Base-by-base conservation (phyloP, 139 green algal genomes). In the Volvox africanus region DNA sequence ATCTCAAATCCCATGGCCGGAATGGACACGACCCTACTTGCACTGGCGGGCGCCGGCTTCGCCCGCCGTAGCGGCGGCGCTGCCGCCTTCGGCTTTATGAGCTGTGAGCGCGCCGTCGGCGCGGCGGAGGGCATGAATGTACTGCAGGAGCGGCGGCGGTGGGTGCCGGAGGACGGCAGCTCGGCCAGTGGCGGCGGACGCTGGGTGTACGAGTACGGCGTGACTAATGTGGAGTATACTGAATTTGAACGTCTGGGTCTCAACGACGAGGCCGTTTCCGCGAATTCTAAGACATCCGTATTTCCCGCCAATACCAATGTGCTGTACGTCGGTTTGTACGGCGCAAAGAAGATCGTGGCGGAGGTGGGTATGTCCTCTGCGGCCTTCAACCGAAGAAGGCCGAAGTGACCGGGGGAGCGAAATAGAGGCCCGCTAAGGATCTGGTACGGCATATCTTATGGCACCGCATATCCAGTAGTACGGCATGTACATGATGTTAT, bases 241-340 rank as follows among this genome's bases (percentile, higher is more conserved):
- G 98, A 99, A 94, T 99, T 99, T 91, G 96, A 98, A 77, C 92
- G 95, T 35, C 93, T 99, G 62, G 98, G 98, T 37, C 95, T 99
- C 37, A 92, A 9, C 5, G 98, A 99, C 92, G 86, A 94, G 87
- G 89, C 93, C 1, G 79, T 92, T 11, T 92, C 94, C 13, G 92
- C 73, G 18, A 30, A 61, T 84, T 71, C 50, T 26, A 91, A 78
- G 76, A 91, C 86, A 20, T 94, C 90, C 30, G 93, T 94, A 37
- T 99, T 98, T 91, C 98, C 98, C 19, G 98, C 98, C 82, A 99
- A 99, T 95, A 99, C 98, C 61, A 99, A 99, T 92, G 97, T 99
- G 65, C 94, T 99, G 22, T 99, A 98, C 82, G 94, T 99, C 18
- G 96, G 91, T 0, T 88, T 97, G 36, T 36, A 62, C 5, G 94